phyloP scores from a whole-genome alignment of 1,139 yeast species.

The Meyerozyma carpophila region DNA sequence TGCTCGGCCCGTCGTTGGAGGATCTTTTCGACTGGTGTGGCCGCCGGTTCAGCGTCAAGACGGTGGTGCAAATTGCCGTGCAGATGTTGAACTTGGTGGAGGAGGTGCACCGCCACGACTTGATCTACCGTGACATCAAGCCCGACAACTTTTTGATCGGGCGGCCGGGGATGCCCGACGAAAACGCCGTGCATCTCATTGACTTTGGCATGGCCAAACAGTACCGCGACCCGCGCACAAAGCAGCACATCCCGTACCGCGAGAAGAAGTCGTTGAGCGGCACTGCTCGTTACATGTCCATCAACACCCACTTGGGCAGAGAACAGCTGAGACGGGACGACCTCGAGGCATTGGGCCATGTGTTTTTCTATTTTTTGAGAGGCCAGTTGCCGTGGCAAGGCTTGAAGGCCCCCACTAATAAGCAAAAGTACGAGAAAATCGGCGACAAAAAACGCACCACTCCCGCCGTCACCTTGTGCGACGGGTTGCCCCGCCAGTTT shows the following conservation, averaged over 20 bases:
- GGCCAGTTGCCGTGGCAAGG: conserved; percentile 67
- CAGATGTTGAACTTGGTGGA: conserved; percentile 71
- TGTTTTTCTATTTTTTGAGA: conserved; percentile 84
- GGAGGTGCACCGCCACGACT: conserved; percentile 60
- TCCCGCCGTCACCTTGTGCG: conserved; percentile 70
- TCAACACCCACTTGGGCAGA: conserved; percentile 93
- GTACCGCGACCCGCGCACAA: conserved; percentile 90
- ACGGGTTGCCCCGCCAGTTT: conserved; percentile 80
- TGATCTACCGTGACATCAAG: conserved; percentile 71
- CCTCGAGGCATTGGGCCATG: conserved; percentile 92
- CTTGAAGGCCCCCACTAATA: conserved; percentile 71
- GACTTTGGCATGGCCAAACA: conserved; percentile 97
- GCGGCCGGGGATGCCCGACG: conserved; percentile 57
- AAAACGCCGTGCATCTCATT: conserved; percentile 47
- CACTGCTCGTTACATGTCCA: conserved; percentile 96
- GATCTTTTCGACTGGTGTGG: conserved; percentile 83
- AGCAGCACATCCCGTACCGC: conserved; percentile 93
- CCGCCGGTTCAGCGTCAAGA: conserved; percentile 59
- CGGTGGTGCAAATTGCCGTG: conserved; percentile 68
- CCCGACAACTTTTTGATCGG: conserved; percentile 76
- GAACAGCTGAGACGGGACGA: conserved; percentile 97
- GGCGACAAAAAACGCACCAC: conserved; percentile 92
- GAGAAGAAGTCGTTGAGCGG: conserved; percentile 93
- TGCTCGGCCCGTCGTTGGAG: conserved; percentile 72
- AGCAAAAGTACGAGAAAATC: conserved; percentile 87